phyloP scores from a whole-genome alignment of 1,139 yeast genomes.

The Debaryomyces sp. region DNA sequence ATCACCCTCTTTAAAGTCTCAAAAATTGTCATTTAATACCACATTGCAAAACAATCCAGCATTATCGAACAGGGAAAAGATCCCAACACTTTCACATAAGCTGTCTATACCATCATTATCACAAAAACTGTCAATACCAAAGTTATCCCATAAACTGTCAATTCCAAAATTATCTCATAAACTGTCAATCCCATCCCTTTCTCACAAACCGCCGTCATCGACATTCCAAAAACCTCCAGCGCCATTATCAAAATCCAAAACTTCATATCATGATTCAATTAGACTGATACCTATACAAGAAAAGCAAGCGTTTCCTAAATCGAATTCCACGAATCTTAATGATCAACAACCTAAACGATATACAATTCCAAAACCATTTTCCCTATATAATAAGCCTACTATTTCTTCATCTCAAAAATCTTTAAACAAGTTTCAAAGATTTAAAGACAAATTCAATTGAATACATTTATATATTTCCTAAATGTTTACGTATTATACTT shows the following conservation, averaged over 20 bases:
- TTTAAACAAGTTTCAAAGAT: slow-evolving; percentile 31
- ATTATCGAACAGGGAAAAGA: slow-evolving; percentile 16
- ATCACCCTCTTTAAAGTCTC: slow-evolving; percentile 14
- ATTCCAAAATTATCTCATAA: slow-evolving; percentile 12
- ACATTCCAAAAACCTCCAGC: not conserved
- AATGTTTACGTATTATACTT: slow-evolving; percentile 9
- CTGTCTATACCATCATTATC: slow-evolving; percentile 2
- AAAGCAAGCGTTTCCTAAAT: not conserved
- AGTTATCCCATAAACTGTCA: slow-evolving; percentile 17
- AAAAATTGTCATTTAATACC: not conserved
- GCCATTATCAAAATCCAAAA: not conserved
- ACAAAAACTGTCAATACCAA: slow-evolving; percentile 15
- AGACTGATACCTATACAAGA: slow-evolving; percentile 2
- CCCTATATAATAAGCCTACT: slow-evolving; percentile 46
- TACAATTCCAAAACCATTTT: slow-evolving; percentile 27
- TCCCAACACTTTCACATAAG: slow-evolving; percentile 10
- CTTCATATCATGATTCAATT: not conserved
- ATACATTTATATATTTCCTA: slow-evolving; percentile 5
- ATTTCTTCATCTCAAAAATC: slow-evolving; percentile 50
- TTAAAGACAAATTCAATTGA: slow-evolving; percentile 31
- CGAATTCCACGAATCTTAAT: not conserved
- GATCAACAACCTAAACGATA: slow-evolving; percentile 10
- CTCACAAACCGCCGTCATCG: not conserved
- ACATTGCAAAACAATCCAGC: not conserved
- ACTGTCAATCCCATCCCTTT: slow-evolving; percentile 10